Evolutionary conservation across 768 basidiomycete genomes (phyloP).

Genomic region (Bullera alba): DNA sequence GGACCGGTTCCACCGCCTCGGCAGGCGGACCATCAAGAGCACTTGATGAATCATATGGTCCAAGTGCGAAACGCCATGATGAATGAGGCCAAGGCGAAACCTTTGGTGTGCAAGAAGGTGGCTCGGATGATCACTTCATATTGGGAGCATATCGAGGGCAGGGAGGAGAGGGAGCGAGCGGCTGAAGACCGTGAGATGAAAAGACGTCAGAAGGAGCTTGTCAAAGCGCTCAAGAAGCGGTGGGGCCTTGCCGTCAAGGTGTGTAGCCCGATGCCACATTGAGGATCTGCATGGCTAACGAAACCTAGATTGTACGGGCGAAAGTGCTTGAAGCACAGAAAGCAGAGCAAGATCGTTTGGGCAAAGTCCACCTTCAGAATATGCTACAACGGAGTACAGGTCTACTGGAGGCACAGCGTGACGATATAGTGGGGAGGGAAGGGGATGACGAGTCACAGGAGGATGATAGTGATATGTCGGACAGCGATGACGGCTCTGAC

Average conservation of each 20-base stretch:
- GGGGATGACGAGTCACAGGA: constrained; percentile 13
- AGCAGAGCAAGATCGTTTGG: constrained; percentile 69
- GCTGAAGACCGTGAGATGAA: constrained; percentile 64
- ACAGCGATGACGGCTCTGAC: background rate
- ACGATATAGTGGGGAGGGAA: constrained; percentile 54
- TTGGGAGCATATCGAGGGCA: constrained; percentile 64
- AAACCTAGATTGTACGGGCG: constrained; percentile 28
- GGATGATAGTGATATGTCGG: constrained; percentile 7
- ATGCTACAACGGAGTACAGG: constrained; percentile 83
- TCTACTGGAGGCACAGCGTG: constrained; percentile 74
- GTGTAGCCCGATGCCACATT: background rate
- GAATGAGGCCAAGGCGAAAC: constrained; percentile 47
- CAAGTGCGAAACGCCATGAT: constrained; percentile 42
- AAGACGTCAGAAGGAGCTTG: constrained; percentile 63
- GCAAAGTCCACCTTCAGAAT: constrained; percentile 79
- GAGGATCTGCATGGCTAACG: constrained; percentile 2
- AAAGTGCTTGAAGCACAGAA: constrained; percentile 56
- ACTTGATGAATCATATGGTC: constrained; percentile 44
- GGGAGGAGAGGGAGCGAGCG: constrained; percentile 56
- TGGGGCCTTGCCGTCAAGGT: constrained; percentile 76
- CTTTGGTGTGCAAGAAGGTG: constrained; percentile 51
- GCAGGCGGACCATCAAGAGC: constrained; percentile 43
- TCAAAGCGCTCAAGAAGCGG: constrained; percentile 63
- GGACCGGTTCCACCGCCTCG: constrained; percentile 13
- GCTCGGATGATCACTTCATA: constrained; percentile 63